Conservation (phyloP, 192 early-diverging fungal species). For the Backusella mclennaniae region DNA sequence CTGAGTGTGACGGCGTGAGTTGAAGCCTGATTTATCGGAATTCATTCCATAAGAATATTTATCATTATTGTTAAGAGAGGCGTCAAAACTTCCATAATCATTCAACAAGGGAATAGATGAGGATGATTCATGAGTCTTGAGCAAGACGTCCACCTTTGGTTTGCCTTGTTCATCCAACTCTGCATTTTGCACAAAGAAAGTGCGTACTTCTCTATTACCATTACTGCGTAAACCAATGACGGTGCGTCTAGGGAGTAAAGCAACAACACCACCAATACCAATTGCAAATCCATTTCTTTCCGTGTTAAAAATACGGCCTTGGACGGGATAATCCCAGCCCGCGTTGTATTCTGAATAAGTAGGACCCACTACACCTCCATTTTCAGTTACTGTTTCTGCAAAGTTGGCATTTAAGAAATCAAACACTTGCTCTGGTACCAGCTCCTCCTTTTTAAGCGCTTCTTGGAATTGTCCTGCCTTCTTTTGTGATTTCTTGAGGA, state of each 20-base stretch:
- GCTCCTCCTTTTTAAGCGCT: constrained; percentile 22
- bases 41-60: not conserved
- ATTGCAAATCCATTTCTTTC: constrained; percentile 46
- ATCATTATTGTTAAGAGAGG: not conserved
- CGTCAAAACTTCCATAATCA: not conserved
- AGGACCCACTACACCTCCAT: constrained; percentile 36
- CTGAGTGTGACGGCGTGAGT: not conserved
- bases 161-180: constrained; percentile 47
- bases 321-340: constrained; percentile 37
- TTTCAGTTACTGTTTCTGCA: constrained; percentile 7
- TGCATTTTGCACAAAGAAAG: constrained; percentile 65
- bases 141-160: constrained; percentile 34
- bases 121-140: not conserved
- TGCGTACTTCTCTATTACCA: constrained; percentile 39
- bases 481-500: constrained; percentile 54
- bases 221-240: constrained; percentile 2
- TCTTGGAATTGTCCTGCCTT: constrained; percentile 36
- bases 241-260: constrained; percentile 40
- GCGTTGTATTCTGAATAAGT: constrained; percentile 49
- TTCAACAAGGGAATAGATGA: constrained; percentile 1
- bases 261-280: constrained; percentile 67
- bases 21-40: not conserved
- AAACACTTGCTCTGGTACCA: constrained; percentile 30
- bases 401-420: constrained; percentile 31
- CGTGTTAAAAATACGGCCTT: constrained; percentile 64